Percentiles rank a stretch among this genome's conserved stretches.
These are phyloP conservation scores for Acacia acuminata DNA, from an alignment of 306 rosid genomes.

Conservation along the genomic window DNA sequence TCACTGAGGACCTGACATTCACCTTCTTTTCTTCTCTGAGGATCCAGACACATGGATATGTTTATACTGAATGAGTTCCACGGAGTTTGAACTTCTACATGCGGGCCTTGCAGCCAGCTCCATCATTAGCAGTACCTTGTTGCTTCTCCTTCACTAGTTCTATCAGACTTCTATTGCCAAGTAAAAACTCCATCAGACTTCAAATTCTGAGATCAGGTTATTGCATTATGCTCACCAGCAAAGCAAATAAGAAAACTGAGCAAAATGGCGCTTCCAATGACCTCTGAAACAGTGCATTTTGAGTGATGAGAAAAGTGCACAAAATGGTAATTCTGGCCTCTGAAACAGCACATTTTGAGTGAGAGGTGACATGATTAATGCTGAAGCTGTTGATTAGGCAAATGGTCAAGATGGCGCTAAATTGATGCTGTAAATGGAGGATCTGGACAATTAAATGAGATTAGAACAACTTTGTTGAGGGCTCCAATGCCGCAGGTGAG, in stretches of 20 bases:
- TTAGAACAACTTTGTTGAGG: constrained; percentile 1
- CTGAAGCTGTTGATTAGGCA: neutral
- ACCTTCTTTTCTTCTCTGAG: neutral
- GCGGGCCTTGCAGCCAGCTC: neutral
- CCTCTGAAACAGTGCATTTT: neutral
- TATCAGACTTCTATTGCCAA: neutral
- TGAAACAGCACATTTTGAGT: neutral
- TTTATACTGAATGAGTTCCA: neutral
- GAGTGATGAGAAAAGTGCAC: neutral
- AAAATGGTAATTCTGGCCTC: neutral
- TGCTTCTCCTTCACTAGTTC: neutral
- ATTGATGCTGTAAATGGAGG: neutral
- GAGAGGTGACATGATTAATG: neutral
- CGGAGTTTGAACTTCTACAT: neutral
- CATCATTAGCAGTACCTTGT: neutral
- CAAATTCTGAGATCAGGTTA: neutral
- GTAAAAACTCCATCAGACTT: neutral
- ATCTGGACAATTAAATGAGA: neutral
- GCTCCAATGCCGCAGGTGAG: neutral
- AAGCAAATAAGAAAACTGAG: neutral
- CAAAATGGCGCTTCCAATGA: neutral
- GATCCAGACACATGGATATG: neutral
- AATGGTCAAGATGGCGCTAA: neutral
- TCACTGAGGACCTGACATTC: neutral
- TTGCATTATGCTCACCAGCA: neutral